A percentile compares a stretch with the other conserved stretches of the same genome.
Evolutionary conservation across 441 rosid genomes (phyloP).

Genomic region (Gossypium trilobum): DNA sequence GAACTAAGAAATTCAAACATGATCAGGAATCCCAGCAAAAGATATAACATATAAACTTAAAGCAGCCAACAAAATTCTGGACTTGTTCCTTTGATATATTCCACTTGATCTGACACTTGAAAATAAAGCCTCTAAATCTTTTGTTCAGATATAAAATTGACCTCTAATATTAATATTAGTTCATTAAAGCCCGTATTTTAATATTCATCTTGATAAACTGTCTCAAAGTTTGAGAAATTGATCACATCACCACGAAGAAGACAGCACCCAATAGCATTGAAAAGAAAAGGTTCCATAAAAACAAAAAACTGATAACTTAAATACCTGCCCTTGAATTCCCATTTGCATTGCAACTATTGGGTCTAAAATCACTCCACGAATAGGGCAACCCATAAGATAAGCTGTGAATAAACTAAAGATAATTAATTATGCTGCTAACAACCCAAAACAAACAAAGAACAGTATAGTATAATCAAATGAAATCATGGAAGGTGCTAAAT

Average conservation of each 20-base stretch:
- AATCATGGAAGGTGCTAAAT: not conserved
- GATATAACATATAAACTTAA: not conserved
- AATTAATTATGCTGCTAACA: slow-evolving; percentile 1
- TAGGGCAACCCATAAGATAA: slow-evolving; percentile 88
- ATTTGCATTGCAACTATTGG: slow-evolving; percentile 79
- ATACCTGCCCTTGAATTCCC: slow-evolving; percentile 95
- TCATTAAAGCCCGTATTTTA: not conserved
- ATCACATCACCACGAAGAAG: not conserved
- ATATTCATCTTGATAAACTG: not conserved
- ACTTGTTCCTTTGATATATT: not conserved
- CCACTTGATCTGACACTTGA: not conserved
- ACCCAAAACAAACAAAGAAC: not conserved
- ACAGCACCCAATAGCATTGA: not conserved
- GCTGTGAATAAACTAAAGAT: slow-evolving; percentile 37
- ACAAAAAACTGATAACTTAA: not conserved
- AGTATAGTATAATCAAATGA: not conserved
- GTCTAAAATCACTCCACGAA: slow-evolving; percentile 86
- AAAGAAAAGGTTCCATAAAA: not conserved
- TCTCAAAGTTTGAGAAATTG: not conserved
- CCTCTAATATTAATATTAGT: not conserved
- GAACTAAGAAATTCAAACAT: not conserved
- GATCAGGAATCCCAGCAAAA: not conserved
- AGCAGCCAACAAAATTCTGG: not conserved
- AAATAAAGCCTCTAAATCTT: not conserved
- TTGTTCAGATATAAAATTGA: not conserved